Base-by-base conservation (phyloP, 176 grass and related monocot species). In the Hsuehochloa calcarea region DNA sequence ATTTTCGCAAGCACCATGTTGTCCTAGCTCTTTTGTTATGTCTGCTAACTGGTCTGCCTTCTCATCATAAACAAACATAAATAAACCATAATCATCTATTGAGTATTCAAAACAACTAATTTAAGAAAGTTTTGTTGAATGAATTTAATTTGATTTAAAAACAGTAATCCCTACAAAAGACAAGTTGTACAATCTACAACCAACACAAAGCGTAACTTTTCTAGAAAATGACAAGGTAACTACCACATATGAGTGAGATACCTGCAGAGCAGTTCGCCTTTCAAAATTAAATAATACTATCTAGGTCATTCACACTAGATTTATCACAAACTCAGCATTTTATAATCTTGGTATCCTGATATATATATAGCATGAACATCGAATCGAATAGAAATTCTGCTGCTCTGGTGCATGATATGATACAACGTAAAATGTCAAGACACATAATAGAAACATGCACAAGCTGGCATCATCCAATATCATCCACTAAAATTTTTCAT, bases 11-110 rank as follows among this genome's bases (percentile, higher is more conserved):
- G 79, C 70, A 90, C 56, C 49, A 85, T 66, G 27, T 49, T 70
- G 74, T 68, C 43, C 76, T 65, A 75, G 3, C 55, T 77, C 55
- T 78, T 87, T 79, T 35, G 39, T 59, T 71, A 55, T 66, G 34
- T 20, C 29, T 74, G 76, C 49, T 69, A 84, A 44, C 59, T 75
- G 56, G 65, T 89, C 79, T 70, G 38, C 59, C 40, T 85, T 87
- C 67, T 84, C 87, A 77, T 87, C 84, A 88, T 83, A 69, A 86
- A 83, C 84, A 89, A 87, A 83, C 27, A 87, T 79, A 79, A 77
- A 84, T 78, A 82, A 90, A 78, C 67, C 61, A 80, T 56, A 80
- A 88, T 85, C 50, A 71, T 69, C 80, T 79, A 63, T 68, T 64
- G 54, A 43, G 52, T 59, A 79, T 71, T 70, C 65, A 65, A 68